Base-by-base conservation (phyloP, 768 basidiomycete species). In the Podaxis sp. region DNA sequence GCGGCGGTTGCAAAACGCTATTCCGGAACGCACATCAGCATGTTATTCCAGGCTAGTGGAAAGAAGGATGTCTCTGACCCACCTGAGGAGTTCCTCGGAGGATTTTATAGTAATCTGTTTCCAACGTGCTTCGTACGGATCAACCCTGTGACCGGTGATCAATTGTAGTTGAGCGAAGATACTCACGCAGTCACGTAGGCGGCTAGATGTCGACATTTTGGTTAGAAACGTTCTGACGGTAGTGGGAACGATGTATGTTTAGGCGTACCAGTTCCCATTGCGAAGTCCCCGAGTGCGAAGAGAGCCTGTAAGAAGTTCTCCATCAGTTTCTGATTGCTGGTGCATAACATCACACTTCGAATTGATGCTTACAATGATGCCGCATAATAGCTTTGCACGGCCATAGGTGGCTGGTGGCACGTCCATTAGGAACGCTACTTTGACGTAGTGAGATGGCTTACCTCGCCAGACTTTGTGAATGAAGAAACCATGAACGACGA, bases 211-310 rank as follows among this genome's bases (percentile, higher is more conserved):
- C 11, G 23, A 48, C 18, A 23, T 27, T 23, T 23, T 27, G 18
- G 16, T 53, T 18, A 37, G 36, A 10, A 18, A 18, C n/a, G 9
- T 44, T 16, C 6, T n/a, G n/a, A 18, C 0, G 52, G 3, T 37
- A 36, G 35, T 23, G 52, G 28, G 35, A 16, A n/a, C 11, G 52
- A 36, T 54, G 36, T 23, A 44, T 44, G 16, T 44, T 44, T 54
- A 23, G 36, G 35, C 58, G 2, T 23, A 59, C 58, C 40, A 6
- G 51, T 52, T 46, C 59, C 59, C 51, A 60, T 52, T 46, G 51
- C 59, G 23, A 60, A 60, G 28, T 60, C 59, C 5, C 59, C 59
- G 6, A 60, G 40, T n/a, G 51, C 59, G n/a, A 60, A 60, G 5
- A 60, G 27, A 1, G 59, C 32, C 59, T 60, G 35, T 5, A 28